Evolutionary conservation across 2,329 filamentous ascomycete species (phyloP).

Genomic region (Fusarium metavorans): DNA sequence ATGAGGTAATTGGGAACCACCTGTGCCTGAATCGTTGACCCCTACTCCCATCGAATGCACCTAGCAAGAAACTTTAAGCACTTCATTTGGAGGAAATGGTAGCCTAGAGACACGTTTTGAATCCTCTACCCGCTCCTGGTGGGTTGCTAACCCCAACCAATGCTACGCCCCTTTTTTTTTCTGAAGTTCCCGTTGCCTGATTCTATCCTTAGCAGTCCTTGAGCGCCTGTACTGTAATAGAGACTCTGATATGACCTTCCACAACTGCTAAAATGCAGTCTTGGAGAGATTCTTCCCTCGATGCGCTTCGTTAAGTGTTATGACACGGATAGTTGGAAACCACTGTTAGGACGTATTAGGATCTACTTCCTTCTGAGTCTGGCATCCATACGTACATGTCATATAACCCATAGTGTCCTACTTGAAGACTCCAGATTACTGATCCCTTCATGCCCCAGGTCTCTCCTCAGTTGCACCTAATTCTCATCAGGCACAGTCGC

Average conservation of each 20-base stretch:
- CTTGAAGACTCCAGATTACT: not conserved
- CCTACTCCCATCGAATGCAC: not conserved
- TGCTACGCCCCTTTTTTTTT: no score
- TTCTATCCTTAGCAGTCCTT: not conserved
- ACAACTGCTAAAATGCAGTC: not conserved
- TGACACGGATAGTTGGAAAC: not conserved
- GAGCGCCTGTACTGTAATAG: not conserved
- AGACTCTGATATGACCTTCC: not conserved
- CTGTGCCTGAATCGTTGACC: not conserved
- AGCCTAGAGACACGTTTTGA: not conserved
- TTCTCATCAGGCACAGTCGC: slow-evolving; percentile 37
- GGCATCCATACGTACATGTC: not conserved
- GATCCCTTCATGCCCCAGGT: not conserved
- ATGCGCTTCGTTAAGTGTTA: not conserved
- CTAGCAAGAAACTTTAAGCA: not conserved
- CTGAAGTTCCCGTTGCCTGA: not conserved
- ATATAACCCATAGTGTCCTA: not conserved
- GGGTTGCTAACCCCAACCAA: not conserved
- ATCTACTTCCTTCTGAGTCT: not conserved
- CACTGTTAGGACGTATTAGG: not conserved
- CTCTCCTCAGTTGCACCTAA: slow-evolving; percentile 2
- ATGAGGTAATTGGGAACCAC: not conserved
- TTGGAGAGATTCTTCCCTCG: not conserved
- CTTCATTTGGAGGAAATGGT: not conserved
- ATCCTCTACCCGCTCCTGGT: not conserved